Conservation (phyloP, 257 asterid genomes). For the Nicotiana benthamiana region DNA sequence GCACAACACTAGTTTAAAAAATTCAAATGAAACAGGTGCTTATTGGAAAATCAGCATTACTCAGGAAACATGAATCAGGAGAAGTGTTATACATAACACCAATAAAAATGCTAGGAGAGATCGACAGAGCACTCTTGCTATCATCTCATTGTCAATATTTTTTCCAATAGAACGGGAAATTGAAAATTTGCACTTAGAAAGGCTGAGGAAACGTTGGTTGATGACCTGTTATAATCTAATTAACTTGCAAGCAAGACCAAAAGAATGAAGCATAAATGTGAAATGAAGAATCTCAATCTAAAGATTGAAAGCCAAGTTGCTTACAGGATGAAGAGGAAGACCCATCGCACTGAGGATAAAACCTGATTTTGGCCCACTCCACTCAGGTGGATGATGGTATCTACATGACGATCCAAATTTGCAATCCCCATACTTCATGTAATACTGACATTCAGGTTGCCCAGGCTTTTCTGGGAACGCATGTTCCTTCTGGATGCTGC, state of each 20-base stretch:
- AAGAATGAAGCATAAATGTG: neutral
- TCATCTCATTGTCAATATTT: neutral
- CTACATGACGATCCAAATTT: constrained; percentile 61
- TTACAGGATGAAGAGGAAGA: constrained; percentile 14
- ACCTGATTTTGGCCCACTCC: constrained; percentile 35
- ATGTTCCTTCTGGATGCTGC: constrained; percentile 38
- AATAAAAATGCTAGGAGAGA: neutral
- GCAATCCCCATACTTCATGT: constrained; percentile 62
- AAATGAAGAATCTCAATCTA: constrained; percentile 2
- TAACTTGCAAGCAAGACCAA: constrained; percentile 7
- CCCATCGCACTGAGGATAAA: constrained; percentile 14
- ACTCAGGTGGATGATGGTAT: constrained; percentile 64
- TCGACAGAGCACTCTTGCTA: neutral
- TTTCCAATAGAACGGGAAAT: neutral
- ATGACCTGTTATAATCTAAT: neutral
- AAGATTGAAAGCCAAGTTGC: constrained; percentile 4
- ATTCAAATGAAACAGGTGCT: neutral
- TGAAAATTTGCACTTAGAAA: neutral
- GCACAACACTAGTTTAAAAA: neutral
- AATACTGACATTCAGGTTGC: constrained; percentile 65
- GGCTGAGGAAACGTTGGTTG: neutral
- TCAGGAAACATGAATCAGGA: neutral
- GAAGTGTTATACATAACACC: neutral
- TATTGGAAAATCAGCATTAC: neutral
- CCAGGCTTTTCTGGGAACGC: constrained; percentile 64